phyloP scores from a whole-genome alignment of 108 stramenopile genomes.

The Cyclotella baltica region DNA sequence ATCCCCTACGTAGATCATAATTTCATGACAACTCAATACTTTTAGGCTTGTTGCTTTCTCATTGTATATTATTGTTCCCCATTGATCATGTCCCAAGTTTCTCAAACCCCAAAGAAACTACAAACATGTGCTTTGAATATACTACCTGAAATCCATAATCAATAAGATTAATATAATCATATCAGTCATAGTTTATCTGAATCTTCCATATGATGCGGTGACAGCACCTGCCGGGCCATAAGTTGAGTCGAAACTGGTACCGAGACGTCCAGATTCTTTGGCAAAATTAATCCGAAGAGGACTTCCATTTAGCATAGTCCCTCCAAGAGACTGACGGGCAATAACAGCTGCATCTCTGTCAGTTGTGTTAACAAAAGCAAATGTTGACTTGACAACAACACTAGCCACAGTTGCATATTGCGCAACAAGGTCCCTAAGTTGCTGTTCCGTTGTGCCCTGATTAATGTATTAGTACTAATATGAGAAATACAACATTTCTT shows the following conservation, averaged over 20 bases:
- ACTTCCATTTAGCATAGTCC: conserved; percentile 77
- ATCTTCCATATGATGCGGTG: conserved; percentile 27
- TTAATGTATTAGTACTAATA: neutral
- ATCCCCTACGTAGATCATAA: too few relatives aligned
- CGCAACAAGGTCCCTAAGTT: conserved; percentile 69
- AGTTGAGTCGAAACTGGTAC: conserved; percentile 83
- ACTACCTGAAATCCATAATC: too few relatives aligned
- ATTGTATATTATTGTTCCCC: too few relatives aligned
- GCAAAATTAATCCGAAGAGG: conserved; percentile 87
- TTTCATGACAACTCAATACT: too few relatives aligned
- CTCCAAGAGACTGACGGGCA: conserved; percentile 70
- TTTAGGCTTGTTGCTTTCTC: too few relatives aligned
- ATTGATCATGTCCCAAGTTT: too few relatives aligned
- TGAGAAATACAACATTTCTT: neutral
- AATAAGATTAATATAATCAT: too few relatives aligned
- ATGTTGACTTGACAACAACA: conserved; percentile 76
- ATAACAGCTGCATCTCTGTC: conserved; percentile 65
- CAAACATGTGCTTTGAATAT: too few relatives aligned
- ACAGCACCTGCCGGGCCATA: conserved; percentile 51
- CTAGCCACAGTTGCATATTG: conserved; percentile 73
- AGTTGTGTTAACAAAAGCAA: conserved; percentile 85
- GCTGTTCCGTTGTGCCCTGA: conserved; percentile 74
- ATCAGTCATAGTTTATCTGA: conserved; percentile 19
- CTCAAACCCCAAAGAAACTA: too few relatives aligned
- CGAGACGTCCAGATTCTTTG: conserved; percentile 87